Base-by-base conservation (phyloP, 768 basidiomycete species). In the Chalciporus chontae region DNA sequence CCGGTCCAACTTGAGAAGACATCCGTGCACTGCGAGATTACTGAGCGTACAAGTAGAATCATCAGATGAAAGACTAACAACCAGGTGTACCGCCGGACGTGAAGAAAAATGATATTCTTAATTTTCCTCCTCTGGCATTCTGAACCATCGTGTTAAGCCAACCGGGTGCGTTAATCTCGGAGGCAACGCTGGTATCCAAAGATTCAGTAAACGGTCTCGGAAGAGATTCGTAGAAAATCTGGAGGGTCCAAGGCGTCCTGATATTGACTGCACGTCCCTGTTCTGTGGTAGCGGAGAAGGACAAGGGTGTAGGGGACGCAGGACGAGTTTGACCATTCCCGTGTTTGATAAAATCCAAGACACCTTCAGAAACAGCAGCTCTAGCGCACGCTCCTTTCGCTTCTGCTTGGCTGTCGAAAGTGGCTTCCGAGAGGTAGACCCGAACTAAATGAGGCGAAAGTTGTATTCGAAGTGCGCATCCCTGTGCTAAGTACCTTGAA, bases 181-280 rank as follows among this genome's bases (percentile, higher is more conserved):
- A 52, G 7, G 75, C 77, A 3, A 71, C 62, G 54, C 73, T 73
- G 13, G 72, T 69, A 1, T 71, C 73, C 9, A 84, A 70, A 10
- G 69, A 58, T 51, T 84, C 81, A 0, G 82, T 79, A 45, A 86
- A 77, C 1, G 84, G 86, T 40, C 75, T 73, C 1, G 85, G 84
- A 40, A 89, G 75, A 13, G 77, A 63, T n/a, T 84, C 83, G 57
- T 77, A 84, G 63, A 82, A 87, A 1, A 65, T 65, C 52, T 83
- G 81, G 1, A 88, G 65, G 0, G 75, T 72, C 37, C 73, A 64
- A 3, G 69, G 65, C 15, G 54, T 49, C 18, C 48, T 59, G 32
- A 45, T 36, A 8, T 49, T 46, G 3, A 48, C 38, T 2, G 50
- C 45, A 21, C 46, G 45, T 3, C 48, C 36, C 2, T 45, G 51